Evolutionary conservation across 139 green algal genomes (phyloP).

Genomic region (Tetraselmis striata): DNA sequence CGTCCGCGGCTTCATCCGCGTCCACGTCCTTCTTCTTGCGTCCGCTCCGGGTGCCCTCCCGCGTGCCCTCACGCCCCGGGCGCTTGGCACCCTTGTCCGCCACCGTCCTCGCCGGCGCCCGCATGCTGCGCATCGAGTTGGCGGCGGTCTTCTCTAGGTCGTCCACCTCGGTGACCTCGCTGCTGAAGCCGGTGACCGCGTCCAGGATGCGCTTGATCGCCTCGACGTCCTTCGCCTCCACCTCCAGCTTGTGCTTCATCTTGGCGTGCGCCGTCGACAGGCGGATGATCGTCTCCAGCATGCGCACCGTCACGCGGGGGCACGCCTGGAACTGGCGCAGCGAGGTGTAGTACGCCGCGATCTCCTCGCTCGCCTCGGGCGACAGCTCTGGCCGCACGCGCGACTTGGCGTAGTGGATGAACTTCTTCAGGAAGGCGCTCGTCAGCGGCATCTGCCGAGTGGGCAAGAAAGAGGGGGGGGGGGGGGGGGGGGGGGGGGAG

Average conservation of each 20-base stretch:
- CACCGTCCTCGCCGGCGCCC: neutral
- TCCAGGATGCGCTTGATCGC: neutral
- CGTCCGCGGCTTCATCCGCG: neutral
- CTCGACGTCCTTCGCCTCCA: slow-evolving; percentile 21
- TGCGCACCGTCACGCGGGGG: slow-evolving; percentile 71
- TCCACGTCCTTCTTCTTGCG: neutral
- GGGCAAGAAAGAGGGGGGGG: too few species aligned
- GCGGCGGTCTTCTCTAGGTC: neutral
- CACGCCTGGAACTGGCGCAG: slow-evolving; percentile 39
- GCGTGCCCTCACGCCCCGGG: too few species aligned
- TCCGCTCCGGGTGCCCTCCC: neutral
- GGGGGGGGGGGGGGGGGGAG: too few species aligned
- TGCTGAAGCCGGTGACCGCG: neutral
- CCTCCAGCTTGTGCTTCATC: slow-evolving; percentile 40
- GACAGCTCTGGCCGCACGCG: slow-evolving; percentile 30
- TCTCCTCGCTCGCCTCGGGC: slow-evolving; percentile 59
- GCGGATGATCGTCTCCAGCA: slow-evolving; percentile 93
- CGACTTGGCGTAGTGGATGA: slow-evolving; percentile 42
- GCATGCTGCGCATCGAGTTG: neutral
- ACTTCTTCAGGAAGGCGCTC: slow-evolving; percentile 52
- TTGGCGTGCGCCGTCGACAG: slow-evolving; percentile 92
- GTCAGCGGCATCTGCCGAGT: slow-evolving; percentile 29
- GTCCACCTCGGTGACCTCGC: neutral
- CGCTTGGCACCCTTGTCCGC: neutral
- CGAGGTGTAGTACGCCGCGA: slow-evolving; percentile 77